Evolutionary conservation across 192 early-diverging fungal species (phyloP).

Genomic region (Entomortierella parvispora): DNA sequence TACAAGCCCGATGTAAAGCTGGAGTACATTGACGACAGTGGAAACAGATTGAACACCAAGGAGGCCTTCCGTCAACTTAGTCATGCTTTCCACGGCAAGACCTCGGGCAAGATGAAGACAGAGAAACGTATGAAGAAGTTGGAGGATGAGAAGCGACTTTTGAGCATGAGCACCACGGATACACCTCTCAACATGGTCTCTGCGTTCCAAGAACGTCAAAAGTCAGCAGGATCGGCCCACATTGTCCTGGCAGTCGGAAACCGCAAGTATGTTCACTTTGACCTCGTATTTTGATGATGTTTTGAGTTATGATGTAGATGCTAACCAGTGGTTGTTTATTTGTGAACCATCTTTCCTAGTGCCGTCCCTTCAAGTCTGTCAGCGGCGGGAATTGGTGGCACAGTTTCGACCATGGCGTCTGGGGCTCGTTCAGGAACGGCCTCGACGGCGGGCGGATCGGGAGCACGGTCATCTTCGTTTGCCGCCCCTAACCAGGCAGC

Average conservation of each 20-base stretch:
- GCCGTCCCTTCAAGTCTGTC: conserved; percentile 51
- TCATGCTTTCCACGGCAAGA: conserved; percentile 96
- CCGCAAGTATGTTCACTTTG: conserved; percentile 57
- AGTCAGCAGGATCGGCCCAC: conserved; percentile 77
- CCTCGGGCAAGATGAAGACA: conserved; percentile 93
- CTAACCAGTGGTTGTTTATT: background rate
- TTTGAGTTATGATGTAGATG: background rate
- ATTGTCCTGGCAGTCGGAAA: conserved; percentile 86
- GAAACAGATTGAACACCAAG: conserved; percentile 81
- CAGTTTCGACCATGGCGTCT: conserved; percentile 17
- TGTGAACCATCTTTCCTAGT: conserved; percentile 9
- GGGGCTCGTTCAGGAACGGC: conserved; percentile 15
- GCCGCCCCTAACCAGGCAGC: conserved; percentile 34
- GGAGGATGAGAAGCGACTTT: conserved; percentile 80
- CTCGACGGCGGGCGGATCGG: background rate
- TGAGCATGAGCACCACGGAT: conserved; percentile 78
- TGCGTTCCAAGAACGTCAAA: conserved; percentile 76
- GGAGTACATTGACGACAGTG: conserved; percentile 92
- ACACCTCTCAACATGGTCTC: conserved; percentile 82
- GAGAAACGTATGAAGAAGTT: conserved; percentile 87
- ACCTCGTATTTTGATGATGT: no score
- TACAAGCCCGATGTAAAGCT: conserved; percentile 93
- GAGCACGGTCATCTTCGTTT: conserved; percentile 13
- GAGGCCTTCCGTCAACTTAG: conserved; percentile 93
- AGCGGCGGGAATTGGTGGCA: conserved; percentile 17